Evolutionary conservation across 257 asterid genomes (phyloP).

Genomic region (Petunia axillaris): DNA sequence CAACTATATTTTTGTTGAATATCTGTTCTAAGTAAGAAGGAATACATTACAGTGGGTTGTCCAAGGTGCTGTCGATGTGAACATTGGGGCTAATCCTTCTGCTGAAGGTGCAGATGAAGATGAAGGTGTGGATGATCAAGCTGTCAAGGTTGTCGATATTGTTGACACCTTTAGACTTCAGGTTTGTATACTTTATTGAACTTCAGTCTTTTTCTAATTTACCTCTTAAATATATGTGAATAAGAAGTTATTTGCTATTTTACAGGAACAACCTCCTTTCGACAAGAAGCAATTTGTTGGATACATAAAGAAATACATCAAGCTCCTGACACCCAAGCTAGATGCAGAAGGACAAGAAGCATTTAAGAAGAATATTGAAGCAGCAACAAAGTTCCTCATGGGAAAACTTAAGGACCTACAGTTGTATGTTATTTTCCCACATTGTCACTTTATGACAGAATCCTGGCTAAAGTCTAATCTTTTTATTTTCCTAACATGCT

Average conservation of each 20-base stretch:
- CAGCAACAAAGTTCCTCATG: constrained; percentile 74
- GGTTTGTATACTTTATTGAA: constrained; percentile 33
- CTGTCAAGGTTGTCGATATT: constrained; percentile 75
- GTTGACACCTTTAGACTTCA: constrained; percentile 95
- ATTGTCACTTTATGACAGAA: background rate
- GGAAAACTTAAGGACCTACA: constrained; percentile 76
- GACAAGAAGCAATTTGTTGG: constrained; percentile 77
- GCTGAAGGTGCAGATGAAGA: constrained; percentile 83
- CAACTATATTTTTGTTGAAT: background rate
- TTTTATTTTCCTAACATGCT: background rate
- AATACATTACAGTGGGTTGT: constrained; percentile 69
- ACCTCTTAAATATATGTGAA: background rate
- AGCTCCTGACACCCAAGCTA: constrained; percentile 61
- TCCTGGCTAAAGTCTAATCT: background rate
- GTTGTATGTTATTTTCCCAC: constrained; percentile 55
- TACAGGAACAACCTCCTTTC: constrained; percentile 89
- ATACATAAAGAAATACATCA: constrained; percentile 71
- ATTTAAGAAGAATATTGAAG: constrained; percentile 76
- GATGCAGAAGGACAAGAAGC: constrained; percentile 59
- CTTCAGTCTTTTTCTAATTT: background rate
- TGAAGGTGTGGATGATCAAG: constrained; percentile 78
- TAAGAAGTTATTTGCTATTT: background rate
- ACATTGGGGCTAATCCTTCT: constrained; percentile 95
- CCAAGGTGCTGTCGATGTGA: constrained; percentile 65
- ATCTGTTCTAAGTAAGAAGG: background rate